Base-by-base conservation (phyloP, 495 filamentous ascomycete genomes). In the Penicillium antarcticum region DNA sequence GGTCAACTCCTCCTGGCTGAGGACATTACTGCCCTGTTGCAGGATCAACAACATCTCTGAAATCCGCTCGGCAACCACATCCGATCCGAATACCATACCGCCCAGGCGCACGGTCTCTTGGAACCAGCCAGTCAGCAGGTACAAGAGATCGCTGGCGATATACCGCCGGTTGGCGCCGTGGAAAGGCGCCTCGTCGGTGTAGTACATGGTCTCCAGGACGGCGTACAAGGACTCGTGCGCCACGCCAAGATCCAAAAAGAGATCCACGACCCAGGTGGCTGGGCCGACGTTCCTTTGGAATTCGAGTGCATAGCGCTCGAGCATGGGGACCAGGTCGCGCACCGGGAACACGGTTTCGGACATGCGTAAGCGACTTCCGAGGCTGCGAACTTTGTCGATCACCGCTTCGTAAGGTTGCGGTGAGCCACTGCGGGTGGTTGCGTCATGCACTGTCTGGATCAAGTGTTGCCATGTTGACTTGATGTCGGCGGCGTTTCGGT, bases 141-240 rank as follows among this genome's bases (percentile, higher is more conserved):
- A 83, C 1, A 86, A 62, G 12, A 89, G 77, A 56, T 88, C 82
- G 34, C 69, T 69, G 24, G 82, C 83, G 16, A 89, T 68, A 45
- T 77, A 70, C n/a, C 72, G 75, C 42, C 80, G 78, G 43, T 82
- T 83, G 1, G 72, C 63, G 5, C 85, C 88, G 18, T 81, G 78
- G 68, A 96, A 97, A 0, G 95, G 94, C 6, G 84, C 76, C 61
- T 94, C 88, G 56, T 95, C 85, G 36, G 83, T 80, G 67, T 92
- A 92, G 62, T 86, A 91, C 76, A 95, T 85, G 29, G 73, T 72
- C 63, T 97, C 94, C 7, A 98, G 79, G 32, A 91, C 83, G 14
- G 83, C 74, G 56, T 89, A 78, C 13, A 97, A 74, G 2, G 84
- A 76, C 53, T 95, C 88, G 56, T 85, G 84, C 9, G 87, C 75